Conservation (phyloP, 345 rosid genomes). For the Rhizophora mangle region DNA sequence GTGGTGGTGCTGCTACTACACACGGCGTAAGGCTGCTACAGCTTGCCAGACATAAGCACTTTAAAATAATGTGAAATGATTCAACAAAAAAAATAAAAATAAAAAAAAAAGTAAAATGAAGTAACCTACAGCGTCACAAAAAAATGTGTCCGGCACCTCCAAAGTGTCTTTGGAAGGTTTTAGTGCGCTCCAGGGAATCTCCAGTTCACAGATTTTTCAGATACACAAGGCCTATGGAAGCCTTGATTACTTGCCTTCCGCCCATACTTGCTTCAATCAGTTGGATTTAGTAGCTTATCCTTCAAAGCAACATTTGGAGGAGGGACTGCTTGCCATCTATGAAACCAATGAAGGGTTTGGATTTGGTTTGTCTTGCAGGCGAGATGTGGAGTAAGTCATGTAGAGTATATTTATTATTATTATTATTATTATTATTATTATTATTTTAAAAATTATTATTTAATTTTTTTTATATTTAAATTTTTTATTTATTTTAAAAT, state of each 20-base stretch:
- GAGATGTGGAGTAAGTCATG: conserved; percentile 16
- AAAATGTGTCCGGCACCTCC: too few relatives aligned
- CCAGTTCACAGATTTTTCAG: conserved; percentile 90
- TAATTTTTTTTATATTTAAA: too few relatives aligned
- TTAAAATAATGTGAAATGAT: too few relatives aligned
- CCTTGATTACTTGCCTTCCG: conserved; percentile 84
- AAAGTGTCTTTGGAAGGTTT: conserved; percentile 96
- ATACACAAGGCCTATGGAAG: conserved; percentile 98
- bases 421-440: too few relatives aligned
- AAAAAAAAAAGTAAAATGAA: too few relatives aligned
- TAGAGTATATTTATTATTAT: conserved; percentile 19
- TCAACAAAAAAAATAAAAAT: too few relatives aligned
- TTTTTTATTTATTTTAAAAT: too few relatives aligned
- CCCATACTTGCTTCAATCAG: conserved; percentile 96
- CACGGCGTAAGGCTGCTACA: too few relatives aligned
- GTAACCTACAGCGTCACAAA: too few relatives aligned
- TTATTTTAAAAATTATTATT: too few relatives aligned
- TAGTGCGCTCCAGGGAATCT: conserved; percentile 91
- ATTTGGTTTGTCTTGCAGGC: conserved; percentile 49
- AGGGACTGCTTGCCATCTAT: conserved; percentile 90
- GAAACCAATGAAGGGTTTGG: conserved; percentile 96
- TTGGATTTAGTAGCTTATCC: conserved; percentile 95
- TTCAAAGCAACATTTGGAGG: conserved; percentile 78
- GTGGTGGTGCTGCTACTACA: too few relatives aligned
- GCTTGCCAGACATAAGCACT: too few relatives aligned